These are phyloP conservation scores for Rutidosis leptorrhynchoides DNA, from an alignment of 129 eudicot genomes.

Conservation along the genomic window DNA sequence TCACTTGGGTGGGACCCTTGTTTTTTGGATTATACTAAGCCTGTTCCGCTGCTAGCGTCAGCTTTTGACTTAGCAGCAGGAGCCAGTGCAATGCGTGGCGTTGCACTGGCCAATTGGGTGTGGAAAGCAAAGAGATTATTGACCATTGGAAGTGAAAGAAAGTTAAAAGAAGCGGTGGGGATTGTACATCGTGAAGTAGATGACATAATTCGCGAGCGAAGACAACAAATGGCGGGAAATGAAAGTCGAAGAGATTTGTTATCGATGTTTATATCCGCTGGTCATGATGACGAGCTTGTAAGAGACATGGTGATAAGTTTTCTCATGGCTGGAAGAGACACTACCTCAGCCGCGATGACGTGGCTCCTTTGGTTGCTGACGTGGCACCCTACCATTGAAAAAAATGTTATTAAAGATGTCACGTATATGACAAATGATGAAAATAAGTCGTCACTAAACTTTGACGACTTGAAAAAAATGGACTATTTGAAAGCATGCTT, in stretches of 20 bases:
- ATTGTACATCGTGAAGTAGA: conserved; percentile 41
- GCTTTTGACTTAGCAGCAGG: conserved; percentile 73
- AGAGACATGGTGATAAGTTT: conserved; percentile 65
- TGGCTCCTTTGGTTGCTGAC: conserved; percentile 63
- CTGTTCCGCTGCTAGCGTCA: conserved; percentile 31
- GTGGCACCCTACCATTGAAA: conserved; percentile 19
- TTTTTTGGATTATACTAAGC: conserved; percentile 38
- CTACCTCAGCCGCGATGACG: conserved; percentile 66
- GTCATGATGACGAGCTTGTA: conserved; percentile 37
- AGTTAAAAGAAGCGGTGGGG: conserved; percentile 40
- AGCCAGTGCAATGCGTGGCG: conserved; percentile 56
- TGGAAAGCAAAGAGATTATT: conserved; percentile 64
- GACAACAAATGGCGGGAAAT: conserved; percentile 6
- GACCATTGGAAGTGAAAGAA: conserved; percentile 53
- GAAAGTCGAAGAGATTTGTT: conserved; percentile 36
- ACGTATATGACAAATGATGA: background rate
- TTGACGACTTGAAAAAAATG: conserved; percentile 47
- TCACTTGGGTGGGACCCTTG: conserved; percentile 65
- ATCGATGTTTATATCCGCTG: conserved; percentile 46
- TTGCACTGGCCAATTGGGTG: conserved; percentile 43
- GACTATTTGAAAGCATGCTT: conserved; percentile 62
- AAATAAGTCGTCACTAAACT: background rate
- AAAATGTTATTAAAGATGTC: conserved; percentile 16
- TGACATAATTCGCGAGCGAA: conserved; percentile 37
- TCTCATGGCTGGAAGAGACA: conserved; percentile 66